Base-by-base conservation (phyloP, 371 early-diverging fungal genomes). In the Sanchytrium tribonematis region DNA sequence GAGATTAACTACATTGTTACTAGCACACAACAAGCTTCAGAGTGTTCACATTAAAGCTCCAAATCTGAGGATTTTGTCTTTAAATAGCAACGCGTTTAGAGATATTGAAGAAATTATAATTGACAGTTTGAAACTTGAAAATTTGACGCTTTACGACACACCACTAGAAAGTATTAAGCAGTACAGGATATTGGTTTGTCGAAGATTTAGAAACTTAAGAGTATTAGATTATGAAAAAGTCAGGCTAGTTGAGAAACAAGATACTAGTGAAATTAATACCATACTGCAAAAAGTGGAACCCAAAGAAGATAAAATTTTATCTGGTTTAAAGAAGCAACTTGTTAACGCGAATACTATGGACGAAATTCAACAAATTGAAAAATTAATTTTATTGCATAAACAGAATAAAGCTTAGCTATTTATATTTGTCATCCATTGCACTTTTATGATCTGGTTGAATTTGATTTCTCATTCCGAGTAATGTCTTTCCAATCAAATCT, bases 401-500 rank as follows among this genome's bases (percentile, higher is more conserved):
- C 22, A 48, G 48, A 48, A 48, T 5, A 12, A 48, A 48, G 22
- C 22, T 48, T 48, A 22, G 5, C 22, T 48, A 48, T 48, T 48
- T 48, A 22, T 48, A 48, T 22, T 48, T 48, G 48, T 48, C 48
- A 22, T 48, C 48, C 48, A 48, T 48, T 22, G 48, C 48, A 12
- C 12, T 22, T 48, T 48, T 48, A 22, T 48, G 48, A 12, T 48
- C 48, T 5, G 48, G 48, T 22, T 48, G 12, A 12, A 48, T 48
- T 22, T 48, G 48, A 48, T 48, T 48, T 48, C 48, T 48, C 69
- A 94, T 70, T 0, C 96, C 96, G 31, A 93, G 80, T 68, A 96
- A 79, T 16, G 93, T 85, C 76, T 93, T 91, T 16, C 90, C 87
- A 17, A 94, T 85, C 0, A 93, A 93, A 66, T 91, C 92, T 0